These are phyloP conservation scores for Bassia scoparia DNA, from an alignment of 148 eudicot genomes.

Conservation along the genomic window DNA sequence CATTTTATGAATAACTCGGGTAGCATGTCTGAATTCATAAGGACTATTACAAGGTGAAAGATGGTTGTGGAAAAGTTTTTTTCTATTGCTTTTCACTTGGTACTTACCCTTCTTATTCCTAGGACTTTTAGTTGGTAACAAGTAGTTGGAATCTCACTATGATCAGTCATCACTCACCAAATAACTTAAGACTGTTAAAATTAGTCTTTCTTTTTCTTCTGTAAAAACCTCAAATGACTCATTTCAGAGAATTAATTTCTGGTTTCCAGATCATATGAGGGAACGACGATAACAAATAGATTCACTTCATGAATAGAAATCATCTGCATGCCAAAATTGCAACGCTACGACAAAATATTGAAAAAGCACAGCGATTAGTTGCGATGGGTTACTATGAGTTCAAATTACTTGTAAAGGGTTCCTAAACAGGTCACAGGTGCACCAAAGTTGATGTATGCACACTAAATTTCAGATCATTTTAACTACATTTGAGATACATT, in stretches of 20 bases:
- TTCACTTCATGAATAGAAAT: no score
- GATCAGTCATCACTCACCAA: neutral
- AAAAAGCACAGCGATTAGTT: no score
- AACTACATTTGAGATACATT: no score
- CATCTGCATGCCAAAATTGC: no score
- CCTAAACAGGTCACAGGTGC: no score
- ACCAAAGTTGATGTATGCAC: no score
- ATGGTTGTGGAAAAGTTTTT: neutral
- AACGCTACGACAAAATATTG: no score
- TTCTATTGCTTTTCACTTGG: neutral
- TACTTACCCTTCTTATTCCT: conserved; percentile 17
- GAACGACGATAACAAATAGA: no score
- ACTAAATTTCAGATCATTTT: no score
- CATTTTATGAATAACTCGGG: conserved; percentile 20
- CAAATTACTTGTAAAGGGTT: no score
- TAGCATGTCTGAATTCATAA: neutral
- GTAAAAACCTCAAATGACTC: neutral
- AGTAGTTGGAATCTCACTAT: conserved; percentile 21
- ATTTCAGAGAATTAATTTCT: neutral
- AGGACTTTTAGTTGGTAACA: conserved; percentile 31
- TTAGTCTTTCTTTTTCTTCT: neutral
- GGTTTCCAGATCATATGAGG: no score
- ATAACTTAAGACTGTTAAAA: neutral
- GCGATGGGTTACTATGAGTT: no score
- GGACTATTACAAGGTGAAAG: neutral